Percentiles rank a stretch among this genome's conserved stretches.
These are phyloP conservation scores for Fusarium sp. DNA, from an alignment of 2,329 filamentous ascomycete species.

Conservation along the genomic window DNA sequence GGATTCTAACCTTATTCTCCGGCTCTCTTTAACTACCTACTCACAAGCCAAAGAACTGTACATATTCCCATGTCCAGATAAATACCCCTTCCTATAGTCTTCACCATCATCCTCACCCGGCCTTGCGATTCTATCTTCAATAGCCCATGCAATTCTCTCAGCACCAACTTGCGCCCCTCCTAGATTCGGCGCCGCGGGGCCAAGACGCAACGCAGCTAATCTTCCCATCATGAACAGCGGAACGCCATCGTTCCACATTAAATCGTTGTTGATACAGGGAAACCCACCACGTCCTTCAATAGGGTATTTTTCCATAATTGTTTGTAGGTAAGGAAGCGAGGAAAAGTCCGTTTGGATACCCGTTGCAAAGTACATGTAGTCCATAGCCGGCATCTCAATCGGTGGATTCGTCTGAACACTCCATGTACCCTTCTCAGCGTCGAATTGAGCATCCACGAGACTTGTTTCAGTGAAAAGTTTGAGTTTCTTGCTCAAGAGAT, in stretches of 20 bases:
- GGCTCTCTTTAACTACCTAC: constrained; percentile 3
- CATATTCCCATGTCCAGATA: constrained; percentile 54
- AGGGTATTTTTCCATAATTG: constrained; percentile 69
- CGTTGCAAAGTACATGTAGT: constrained; percentile 83
- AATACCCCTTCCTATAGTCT: constrained; percentile 43
- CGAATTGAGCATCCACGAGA: constrained; percentile 65
- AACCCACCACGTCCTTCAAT: constrained; percentile 74
- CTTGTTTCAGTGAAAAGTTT: constrained; percentile 69
- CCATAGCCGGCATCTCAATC: constrained; percentile 66
- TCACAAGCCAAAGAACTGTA: constrained; percentile 49
- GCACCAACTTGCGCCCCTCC: constrained; percentile 79
- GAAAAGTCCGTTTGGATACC: constrained; percentile 74
- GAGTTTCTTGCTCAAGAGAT: constrained; percentile 65
- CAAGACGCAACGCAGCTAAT: constrained; percentile 75
- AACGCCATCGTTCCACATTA: constrained; percentile 80
- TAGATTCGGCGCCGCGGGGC: constrained; percentile 79
- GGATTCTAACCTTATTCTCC: not conserved
- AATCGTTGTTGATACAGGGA: constrained; percentile 79
- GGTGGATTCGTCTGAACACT: constrained; percentile 65
- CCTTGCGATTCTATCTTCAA: constrained; percentile 65
- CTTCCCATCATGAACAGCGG: constrained; percentile 79
- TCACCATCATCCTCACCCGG: constrained; percentile 33
- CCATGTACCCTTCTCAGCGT: constrained; percentile 54
- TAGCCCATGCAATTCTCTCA: constrained; percentile 78
- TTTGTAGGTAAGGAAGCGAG: constrained; percentile 70